These are phyloP conservation scores for Zymoseptoria ardabiliae DNA, from an alignment of 2,329 filamentous ascomycete genomes.

Conservation along the genomic window DNA sequence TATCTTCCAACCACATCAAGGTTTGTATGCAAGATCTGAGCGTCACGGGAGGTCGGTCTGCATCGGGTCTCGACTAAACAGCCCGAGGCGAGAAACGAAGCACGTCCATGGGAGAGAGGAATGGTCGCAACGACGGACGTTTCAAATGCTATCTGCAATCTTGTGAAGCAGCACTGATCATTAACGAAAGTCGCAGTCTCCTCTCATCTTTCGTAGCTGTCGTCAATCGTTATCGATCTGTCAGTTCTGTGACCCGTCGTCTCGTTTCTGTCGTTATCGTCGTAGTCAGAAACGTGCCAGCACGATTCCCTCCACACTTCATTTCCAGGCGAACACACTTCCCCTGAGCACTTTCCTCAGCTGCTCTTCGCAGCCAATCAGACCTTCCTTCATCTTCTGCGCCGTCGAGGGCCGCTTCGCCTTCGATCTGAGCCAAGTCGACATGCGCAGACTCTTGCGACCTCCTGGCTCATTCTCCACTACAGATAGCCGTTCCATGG, in stretches of 20 bases:
- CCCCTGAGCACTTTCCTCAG: slow-evolving; percentile 22
- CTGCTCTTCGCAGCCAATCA: slow-evolving; percentile 22
- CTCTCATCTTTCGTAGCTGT: neutral
- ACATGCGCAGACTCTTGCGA: slow-evolving; percentile 15
- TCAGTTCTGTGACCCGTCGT: neutral
- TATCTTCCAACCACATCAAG: neutral
- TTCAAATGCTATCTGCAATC: neutral
- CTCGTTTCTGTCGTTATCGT: neutral
- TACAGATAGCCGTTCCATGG: slow-evolving; percentile 16
- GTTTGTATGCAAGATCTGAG: neutral
- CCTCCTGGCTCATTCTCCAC: slow-evolving; percentile 7
- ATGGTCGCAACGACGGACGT: neutral
- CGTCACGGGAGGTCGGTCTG: no score
- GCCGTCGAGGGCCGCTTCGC: slow-evolving; percentile 8
- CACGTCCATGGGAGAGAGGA: neutral
- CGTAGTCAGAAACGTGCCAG: neutral
- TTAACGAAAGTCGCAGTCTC: neutral
- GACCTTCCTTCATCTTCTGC: slow-evolving; percentile 18
- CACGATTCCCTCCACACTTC: slow-evolving; percentile 3
- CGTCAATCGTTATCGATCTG: neutral
- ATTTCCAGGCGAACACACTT: slow-evolving; percentile 22
- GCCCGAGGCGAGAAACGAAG: no score
- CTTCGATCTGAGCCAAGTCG: slow-evolving; percentile 17
- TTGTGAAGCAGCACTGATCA: neutral
- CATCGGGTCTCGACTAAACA: no score